phyloP scores from a whole-genome alignment of 108 stramenopile genomes.

The Nannochloropsis salina region DNA sequence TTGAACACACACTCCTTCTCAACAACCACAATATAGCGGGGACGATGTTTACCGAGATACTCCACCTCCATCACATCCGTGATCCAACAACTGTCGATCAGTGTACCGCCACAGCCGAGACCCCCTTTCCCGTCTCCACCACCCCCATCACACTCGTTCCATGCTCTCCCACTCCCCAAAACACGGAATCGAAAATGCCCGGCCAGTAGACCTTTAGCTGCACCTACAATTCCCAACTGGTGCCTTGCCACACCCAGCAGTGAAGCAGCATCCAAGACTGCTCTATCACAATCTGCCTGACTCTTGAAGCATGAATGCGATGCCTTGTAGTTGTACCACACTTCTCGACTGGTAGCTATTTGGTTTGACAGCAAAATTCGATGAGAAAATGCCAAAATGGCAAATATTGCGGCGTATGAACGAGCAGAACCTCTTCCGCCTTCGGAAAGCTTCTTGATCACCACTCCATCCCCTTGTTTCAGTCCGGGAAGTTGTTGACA shows the following conservation, averaged over 20 bases:
- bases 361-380: neutral
- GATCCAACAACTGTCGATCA: conserved; percentile 13
- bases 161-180: neutral
- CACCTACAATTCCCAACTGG: conserved; percentile 2
- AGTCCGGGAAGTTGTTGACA: neutral
- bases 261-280: neutral
- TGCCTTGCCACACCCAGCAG: conserved; percentile 3
- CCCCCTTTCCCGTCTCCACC: neutral
- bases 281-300: conserved; percentile 16
- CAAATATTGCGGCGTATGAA: neutral
- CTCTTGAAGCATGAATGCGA: neutral
- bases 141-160: neutral
- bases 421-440: neutral
- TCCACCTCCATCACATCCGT: neutral
- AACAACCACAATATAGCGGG: neutral
- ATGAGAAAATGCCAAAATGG: neutral
- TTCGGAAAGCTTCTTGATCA: neutral
- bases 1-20: neutral
- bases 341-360: neutral
- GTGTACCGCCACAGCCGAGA: neutral
- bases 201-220: neutral
- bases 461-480: neutral
- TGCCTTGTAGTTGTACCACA: conserved; percentile 17
- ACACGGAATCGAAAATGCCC: conserved; percentile 5
- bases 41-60: neutral